Evolutionary conservation across 805 yeast genomes (phyloP).

Genomic region (Zygoascus tannicola): DNA sequence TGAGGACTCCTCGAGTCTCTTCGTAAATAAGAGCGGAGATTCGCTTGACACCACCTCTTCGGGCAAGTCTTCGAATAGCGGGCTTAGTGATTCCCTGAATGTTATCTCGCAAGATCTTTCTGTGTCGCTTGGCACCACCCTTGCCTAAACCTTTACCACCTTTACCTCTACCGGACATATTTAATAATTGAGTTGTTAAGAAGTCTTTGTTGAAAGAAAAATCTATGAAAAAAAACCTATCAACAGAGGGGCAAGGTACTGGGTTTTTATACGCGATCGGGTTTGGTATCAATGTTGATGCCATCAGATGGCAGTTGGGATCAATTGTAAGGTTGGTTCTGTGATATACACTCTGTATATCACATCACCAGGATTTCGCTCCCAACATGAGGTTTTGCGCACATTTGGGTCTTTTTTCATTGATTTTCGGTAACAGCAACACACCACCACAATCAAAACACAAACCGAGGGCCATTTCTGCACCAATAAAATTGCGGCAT

Average conservation of each 20-base stretch:
- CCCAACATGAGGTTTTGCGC: conserved; percentile 1
- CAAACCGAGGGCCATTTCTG: not conserved
- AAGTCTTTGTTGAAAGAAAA: not conserved
- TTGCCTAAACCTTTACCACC: conserved; percentile 99
- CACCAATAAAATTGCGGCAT: not conserved
- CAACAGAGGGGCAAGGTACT: too few relatives aligned
- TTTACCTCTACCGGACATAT: conserved; percentile 67
- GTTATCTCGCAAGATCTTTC: conserved; percentile 98
- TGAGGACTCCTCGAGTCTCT: conserved; percentile 95
- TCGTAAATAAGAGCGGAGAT: conserved; percentile 97
- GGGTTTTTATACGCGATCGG: not conserved
- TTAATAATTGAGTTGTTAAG: conserved; percentile 5
- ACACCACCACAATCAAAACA: conserved; percentile 1
- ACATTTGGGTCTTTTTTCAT: not conserved
- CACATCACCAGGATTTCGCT: conserved; percentile 1
- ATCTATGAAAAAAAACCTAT: not conserved
- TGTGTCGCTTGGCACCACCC: conserved; percentile 99
- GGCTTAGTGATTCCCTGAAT: conserved; percentile 99
- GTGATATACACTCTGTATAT: conserved; percentile 5
- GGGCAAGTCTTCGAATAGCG: conserved; percentile 99
- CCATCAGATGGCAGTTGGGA: too few relatives aligned
- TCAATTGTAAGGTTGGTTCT: not conserved
- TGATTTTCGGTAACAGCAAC: not conserved
- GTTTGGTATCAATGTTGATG: not conserved
- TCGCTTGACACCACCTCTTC: conserved; percentile 99